Evolutionary conservation across 352 stramenopile genomes (phyloP).

Genomic region (Phytophthora fragariae): DNA sequence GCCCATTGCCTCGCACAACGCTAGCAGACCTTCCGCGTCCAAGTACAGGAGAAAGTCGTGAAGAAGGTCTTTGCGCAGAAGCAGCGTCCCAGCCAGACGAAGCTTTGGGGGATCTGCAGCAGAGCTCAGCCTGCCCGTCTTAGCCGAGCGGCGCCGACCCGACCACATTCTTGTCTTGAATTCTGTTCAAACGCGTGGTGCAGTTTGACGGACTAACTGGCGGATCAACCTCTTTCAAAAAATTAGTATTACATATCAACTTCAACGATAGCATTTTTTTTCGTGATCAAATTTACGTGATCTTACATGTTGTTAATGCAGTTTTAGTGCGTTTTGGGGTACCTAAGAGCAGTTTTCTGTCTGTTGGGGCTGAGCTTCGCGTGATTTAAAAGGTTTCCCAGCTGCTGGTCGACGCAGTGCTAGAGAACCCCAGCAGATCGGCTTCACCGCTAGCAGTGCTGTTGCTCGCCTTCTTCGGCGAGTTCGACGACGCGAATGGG

Average conservation of each 20-base stretch:
- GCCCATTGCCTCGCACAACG: slow-evolving; percentile 26
- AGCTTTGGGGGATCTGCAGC: neutral
- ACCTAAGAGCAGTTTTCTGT: too few species aligned
- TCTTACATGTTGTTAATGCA: slow-evolving; percentile 9
- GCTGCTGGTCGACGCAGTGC: slow-evolving; percentile 37
- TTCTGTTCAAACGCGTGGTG: slow-evolving; percentile 4
- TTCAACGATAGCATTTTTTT: too few species aligned
- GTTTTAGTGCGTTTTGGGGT: neutral
- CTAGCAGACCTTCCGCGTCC: slow-evolving; percentile 11
- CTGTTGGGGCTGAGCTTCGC: too few species aligned
- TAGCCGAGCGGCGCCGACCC: slow-evolving; percentile 16
- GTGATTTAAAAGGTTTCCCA: slow-evolving; percentile 67
- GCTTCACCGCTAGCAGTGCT: slow-evolving; percentile 23
- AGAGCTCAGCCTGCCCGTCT: slow-evolving; percentile 24
- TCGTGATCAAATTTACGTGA: too few species aligned
- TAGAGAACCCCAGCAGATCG: slow-evolving; percentile 54
- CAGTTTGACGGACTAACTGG: slow-evolving; percentile 10
- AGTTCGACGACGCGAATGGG: slow-evolving; percentile 24
- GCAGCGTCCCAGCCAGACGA: slow-evolving; percentile 16
- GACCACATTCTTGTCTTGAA: neutral
- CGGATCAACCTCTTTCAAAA: slow-evolving; percentile 14
- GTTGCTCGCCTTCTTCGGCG: slow-evolving; percentile 36
- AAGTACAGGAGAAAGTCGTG: slow-evolving; percentile 32
- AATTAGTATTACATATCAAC: too few species aligned
- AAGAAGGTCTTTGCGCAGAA: slow-evolving; percentile 35